A percentile compares a stretch with the other conserved stretches of the same genome.
These are phyloP conservation scores for Entonaema liquescens DNA, from an alignment of 495 filamentous ascomycete genomes.

Conservation along the genomic window DNA sequence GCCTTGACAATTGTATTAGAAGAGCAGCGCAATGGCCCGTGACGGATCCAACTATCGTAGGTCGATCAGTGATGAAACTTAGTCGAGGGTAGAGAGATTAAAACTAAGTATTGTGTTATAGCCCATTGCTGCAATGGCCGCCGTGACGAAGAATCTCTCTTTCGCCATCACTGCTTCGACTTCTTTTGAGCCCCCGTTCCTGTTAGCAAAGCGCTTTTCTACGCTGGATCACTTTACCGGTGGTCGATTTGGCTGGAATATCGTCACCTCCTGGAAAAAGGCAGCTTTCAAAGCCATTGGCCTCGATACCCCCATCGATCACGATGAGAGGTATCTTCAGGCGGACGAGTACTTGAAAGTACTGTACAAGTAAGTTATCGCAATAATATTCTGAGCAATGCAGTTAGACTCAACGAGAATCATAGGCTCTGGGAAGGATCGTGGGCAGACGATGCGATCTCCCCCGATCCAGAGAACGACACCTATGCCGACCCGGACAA, in stretches of 20 bases:
- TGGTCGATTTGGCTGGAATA: conserved; percentile 71
- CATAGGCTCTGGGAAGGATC: conserved; percentile 68
- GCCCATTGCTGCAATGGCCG: conserved; percentile 63
- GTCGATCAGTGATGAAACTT: conserved; percentile 24
- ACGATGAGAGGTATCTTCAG: conserved; percentile 68
- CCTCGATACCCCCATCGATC: conserved; percentile 63
- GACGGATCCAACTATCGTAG: conserved; percentile 61
- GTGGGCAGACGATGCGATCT: conserved; percentile 65
- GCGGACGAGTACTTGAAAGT: conserved; percentile 70
- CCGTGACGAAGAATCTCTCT: conserved; percentile 62
- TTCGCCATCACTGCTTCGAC: conserved; percentile 66
- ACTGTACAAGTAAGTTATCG: conserved; percentile 58
- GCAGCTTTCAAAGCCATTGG: conserved; percentile 67
- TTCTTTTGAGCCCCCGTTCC: conserved; percentile 67
- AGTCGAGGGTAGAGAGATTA: neutral
- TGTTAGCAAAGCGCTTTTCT: conserved; percentile 67
- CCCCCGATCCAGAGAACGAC: conserved; percentile 58
- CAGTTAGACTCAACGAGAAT: neutral
- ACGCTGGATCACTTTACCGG: conserved; percentile 70
- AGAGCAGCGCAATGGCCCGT: conserved; percentile 67
- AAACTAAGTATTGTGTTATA: conserved; percentile 10
- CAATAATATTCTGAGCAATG: neutral
- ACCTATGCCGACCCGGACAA: conserved; percentile 63
- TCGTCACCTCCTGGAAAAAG: conserved; percentile 70
- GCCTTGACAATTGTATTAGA: conserved; percentile 56